Conservation (phyloP, 2,329 filamentous ascomycete genomes). For the Zarea fungicola region DNA sequence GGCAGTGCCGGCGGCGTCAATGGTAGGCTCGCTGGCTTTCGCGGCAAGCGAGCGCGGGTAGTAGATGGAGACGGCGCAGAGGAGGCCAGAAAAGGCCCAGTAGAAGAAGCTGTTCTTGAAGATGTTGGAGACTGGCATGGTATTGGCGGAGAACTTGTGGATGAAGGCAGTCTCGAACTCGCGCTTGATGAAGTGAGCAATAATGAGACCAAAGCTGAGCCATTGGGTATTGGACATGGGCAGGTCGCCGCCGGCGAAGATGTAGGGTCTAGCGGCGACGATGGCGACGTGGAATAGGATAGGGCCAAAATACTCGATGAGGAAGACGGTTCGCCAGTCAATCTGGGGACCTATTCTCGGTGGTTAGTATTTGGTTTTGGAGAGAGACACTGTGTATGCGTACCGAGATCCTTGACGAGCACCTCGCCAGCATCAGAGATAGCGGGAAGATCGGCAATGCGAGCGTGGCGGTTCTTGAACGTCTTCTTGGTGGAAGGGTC, state of each 20-base stretch:
- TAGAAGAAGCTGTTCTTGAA: conserved; percentile 96
- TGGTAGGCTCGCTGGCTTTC: conserved; percentile 35
- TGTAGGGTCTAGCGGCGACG: conserved; percentile 65
- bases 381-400: not conserved
- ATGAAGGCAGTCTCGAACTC: conserved; percentile 92
- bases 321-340: conserved; percentile 86
- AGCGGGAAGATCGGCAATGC: conserved; percentile 42
- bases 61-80: conserved; percentile 84
- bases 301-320: conserved; percentile 92
- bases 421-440: conserved; percentile 52
- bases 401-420: conserved; percentile 91
- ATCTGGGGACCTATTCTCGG: conserved; percentile 68
- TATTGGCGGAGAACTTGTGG: conserved; percentile 90
- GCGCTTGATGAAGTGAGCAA: conserved; percentile 87
- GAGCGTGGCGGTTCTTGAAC: conserved; percentile 55
- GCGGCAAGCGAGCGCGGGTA: conserved; percentile 66
- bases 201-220: conserved; percentile 67
- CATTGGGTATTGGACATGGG: conserved; percentile 63
- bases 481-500: conserved; percentile 57
- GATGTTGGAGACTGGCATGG: conserved; percentile 87
- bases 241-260: conserved; percentile 39
- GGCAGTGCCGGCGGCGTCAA: conserved; percentile 64
- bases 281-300: conserved; percentile 78
- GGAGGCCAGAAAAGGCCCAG: conserved; percentile 76
- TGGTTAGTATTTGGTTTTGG: not conserved